Percentiles rank a stretch among this genome's conserved stretches.
phyloP scores from a whole-genome alignment of 1,284 basidiomycete genomes.

The Pseudozyma sp. region DNA sequence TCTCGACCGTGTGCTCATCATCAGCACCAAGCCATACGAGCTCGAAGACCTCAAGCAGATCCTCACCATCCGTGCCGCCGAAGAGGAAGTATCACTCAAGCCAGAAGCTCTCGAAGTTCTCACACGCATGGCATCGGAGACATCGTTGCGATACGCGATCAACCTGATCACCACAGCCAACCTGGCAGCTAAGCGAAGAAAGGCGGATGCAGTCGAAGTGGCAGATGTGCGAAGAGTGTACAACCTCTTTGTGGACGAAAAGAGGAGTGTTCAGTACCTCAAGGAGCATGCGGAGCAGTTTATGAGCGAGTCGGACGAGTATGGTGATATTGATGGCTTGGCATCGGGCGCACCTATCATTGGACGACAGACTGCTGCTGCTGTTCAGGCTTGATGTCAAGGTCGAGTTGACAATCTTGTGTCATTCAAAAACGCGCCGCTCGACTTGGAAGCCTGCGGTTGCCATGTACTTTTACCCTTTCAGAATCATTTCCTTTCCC shows the following conservation, averaged over 20 bases:
- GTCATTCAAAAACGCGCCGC: slow-evolving; percentile 10
- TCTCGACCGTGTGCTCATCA: slow-evolving; percentile 93
- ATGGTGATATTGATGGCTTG: slow-evolving; percentile 40
- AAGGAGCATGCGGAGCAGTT: slow-evolving; percentile 81
- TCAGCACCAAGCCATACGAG: slow-evolving; percentile 89
- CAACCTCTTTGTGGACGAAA: slow-evolving; percentile 86
- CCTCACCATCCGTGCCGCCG: slow-evolving; percentile 91
- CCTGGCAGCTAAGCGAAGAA: slow-evolving; percentile 83
- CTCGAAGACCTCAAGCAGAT: slow-evolving; percentile 89
- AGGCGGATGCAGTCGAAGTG: slow-evolving; percentile 78
- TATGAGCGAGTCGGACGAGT: slow-evolving; percentile 69
- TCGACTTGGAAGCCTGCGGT: neutral
- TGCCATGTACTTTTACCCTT: slow-evolving; percentile 39
- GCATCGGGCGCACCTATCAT: slow-evolving; percentile 35
- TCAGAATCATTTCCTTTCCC: neutral
- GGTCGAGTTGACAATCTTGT: neutral
- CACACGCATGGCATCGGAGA: slow-evolving; percentile 85
- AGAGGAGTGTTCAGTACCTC: slow-evolving; percentile 91
- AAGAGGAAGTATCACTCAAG: slow-evolving; percentile 92
- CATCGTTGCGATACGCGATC: slow-evolving; percentile 81
- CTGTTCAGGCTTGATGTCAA: slow-evolving; percentile 14
- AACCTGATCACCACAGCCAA: slow-evolving; percentile 92
- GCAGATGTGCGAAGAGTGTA: slow-evolving; percentile 87
- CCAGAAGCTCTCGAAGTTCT: slow-evolving; percentile 81
- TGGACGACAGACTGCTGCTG: slow-evolving; percentile 23